Evolutionary conservation across 805 yeast genomes (phyloP), one percentile per base, ranked within the genome.

Genomic region (Myxozyma mucilagina): DNA sequence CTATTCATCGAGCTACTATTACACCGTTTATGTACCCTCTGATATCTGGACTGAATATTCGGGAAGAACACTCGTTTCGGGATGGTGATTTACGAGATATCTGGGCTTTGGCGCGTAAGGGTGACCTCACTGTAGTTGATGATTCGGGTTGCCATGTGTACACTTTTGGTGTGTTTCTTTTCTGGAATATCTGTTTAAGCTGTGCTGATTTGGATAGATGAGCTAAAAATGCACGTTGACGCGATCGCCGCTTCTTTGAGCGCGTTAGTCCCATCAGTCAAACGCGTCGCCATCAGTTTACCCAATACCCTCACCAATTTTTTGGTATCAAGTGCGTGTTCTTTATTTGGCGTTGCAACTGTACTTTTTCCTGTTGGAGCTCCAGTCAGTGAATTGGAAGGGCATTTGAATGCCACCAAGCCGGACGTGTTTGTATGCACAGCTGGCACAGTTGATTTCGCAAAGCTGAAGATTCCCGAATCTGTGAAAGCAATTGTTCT

Each of bases 51-150:
- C 74, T 89, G 57, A 83, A 84, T 49, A 80, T 91, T 29, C 79
- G 89, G 47, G 78, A 81, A 31, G 85, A 83, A 39, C 87, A 86
- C 71, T 82, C 81, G 64, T 70, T 87, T 24, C 78, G 96, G 67
- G 87, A 88, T 71, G 97, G 97, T 2, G 85, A 83, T 66, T 71
- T 90, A 60, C 80, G 82, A 63, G 97, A 90, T 75, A 71, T 89
- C 3, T 89, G 94, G 92, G 47, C 52, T 20, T 52, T 82, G 79
- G 67, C 69, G 16, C 56, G 62, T 44, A 63, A 60, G 18, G 61
- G 59, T 31, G 55, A 57, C 56, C 74, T 85, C n/a, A 50, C 53
- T 18, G 45, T 38, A 9, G 18, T 50, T 18, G 53, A 39, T 16
- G 35, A n/a, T 34, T 13, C 10, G 16, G 52, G 41, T 3, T 38